Evolutionary conservation across 805 yeast species (phyloP).

Genomic region (Tetrapisispora pingtungensis): DNA sequence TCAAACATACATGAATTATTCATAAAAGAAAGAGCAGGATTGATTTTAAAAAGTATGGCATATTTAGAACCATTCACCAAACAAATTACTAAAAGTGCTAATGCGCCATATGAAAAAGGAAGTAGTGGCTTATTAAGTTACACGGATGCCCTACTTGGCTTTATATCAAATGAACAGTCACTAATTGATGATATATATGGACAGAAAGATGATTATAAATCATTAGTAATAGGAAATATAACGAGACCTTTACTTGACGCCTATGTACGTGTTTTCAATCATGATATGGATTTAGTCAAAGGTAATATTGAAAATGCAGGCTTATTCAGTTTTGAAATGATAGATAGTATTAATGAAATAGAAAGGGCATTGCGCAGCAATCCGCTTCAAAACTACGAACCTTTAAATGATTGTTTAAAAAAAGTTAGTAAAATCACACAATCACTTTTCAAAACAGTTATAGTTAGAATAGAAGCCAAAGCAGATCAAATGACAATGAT

Average conservation of each 20-base stretch:
- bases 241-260: conserved; percentile 31
- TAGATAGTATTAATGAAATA: conserved; percentile 37
- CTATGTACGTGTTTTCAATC: conserved; percentile 31
- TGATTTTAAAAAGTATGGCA: conserved; percentile 36
- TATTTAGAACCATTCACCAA: conserved; percentile 38
- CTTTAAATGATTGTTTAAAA: conserved; percentile 21
- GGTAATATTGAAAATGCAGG: conserved; percentile 39
- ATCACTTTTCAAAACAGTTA: conserved; percentile 45
- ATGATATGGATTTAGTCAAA: conserved; percentile 33
- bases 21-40: conserved; percentile 34
- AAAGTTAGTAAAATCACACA: conserved; percentile 24
- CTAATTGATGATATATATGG: conserved; percentile 36
- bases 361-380: conserved; percentile 26
- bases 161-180: conserved; percentile 41
- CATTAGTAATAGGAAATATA: conserved; percentile 26
- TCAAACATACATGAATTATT: conserved; percentile 30
- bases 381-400: conserved; percentile 14
- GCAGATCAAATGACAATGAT: conserved; percentile 37
- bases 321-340: conserved; percentile 46
- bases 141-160: conserved; percentile 41
- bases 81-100: conserved; percentile 30
- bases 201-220: conserved; percentile 25
- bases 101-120: conserved; percentile 50
- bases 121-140: conserved; percentile 48
- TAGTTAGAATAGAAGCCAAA: conserved; percentile 45